Evolutionary conservation across 139 green algal genomes (phyloP).

Genomic region (Ostreobium quekettii): DNA sequence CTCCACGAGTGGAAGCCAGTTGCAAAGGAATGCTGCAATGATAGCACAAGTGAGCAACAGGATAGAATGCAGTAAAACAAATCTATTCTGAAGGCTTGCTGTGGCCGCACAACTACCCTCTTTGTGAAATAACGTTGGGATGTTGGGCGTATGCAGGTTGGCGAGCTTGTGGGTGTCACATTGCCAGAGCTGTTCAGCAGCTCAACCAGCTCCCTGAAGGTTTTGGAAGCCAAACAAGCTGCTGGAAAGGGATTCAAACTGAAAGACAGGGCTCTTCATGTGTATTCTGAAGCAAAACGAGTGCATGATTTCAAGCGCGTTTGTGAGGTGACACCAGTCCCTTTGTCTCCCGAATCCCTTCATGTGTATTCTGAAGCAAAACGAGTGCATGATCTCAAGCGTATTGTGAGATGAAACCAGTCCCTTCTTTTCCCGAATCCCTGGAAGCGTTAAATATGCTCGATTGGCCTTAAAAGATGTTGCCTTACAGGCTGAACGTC

Average conservation of each 20-base stretch:
- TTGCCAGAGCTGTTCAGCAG: slow-evolving; percentile 48
- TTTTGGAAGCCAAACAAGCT: slow-evolving; percentile 30
- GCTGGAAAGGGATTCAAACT: slow-evolving; percentile 55
- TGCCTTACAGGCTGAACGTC: not conserved
- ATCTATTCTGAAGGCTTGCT: not conserved
- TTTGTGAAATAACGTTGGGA: too few relatives aligned
- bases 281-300: slow-evolving; percentile 70
- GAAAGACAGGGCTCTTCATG: slow-evolving; percentile 61
- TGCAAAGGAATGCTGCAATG: slow-evolving; percentile 4
- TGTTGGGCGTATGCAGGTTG: slow-evolving; percentile 51
- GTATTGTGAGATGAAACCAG: not conserved
- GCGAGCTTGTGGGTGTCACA: slow-evolving; percentile 39
- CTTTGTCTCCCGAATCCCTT: too few relatives aligned
- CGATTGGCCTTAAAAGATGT: not conserved
- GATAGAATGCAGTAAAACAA: not conserved
- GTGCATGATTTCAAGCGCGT: slow-evolving; percentile 62
- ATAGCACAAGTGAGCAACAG: not conserved
- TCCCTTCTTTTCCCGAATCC: not conserved
- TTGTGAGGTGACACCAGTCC: slow-evolving; percentile 40
- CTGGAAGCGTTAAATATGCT: too few relatives aligned
- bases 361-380: not conserved
- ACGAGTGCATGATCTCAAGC: not conserved
- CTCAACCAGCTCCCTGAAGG: slow-evolving; percentile 33
- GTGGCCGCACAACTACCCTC: not conserved
- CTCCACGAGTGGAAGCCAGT: slow-evolving; percentile 15